A percentile compares a stretch with the other conserved stretches of the same genome.
Evolutionary conservation across 495 filamentous ascomycete species (phyloP).

Genomic region (Xylaria acuta): DNA sequence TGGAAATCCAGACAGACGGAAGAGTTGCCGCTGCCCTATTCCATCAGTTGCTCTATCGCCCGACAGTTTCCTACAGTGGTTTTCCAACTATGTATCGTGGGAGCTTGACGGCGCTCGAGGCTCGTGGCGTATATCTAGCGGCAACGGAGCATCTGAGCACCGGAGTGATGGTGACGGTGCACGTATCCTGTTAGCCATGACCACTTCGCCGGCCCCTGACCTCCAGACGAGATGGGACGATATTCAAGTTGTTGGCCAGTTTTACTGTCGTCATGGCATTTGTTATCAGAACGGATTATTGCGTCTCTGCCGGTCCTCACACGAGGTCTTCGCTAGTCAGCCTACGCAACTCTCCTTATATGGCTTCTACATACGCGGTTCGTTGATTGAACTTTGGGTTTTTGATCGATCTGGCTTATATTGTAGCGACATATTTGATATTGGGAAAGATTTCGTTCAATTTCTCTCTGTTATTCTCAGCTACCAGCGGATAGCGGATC

Average conservation of each 20-base stretch:
- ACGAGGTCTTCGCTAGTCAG: constrained; percentile 36
- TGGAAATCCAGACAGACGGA: constrained; percentile 30
- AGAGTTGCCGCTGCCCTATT: constrained; percentile 27
- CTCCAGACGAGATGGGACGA: constrained; percentile 33
- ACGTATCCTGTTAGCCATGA: constrained; percentile 33
- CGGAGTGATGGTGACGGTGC: constrained; percentile 26
- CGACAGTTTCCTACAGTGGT: constrained; percentile 34
- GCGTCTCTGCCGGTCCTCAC: constrained; percentile 35
- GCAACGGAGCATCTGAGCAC: constrained; percentile 16
- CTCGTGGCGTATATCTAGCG: constrained; percentile 34
- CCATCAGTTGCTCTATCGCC: constrained; percentile 30
- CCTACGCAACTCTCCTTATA: constrained; percentile 44
- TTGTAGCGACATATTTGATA: constrained; percentile 46
- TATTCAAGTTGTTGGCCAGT: constrained; percentile 37
- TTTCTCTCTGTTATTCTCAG: constrained; percentile 39
- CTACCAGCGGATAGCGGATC: constrained; percentile 36
- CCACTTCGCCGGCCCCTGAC: constrained; percentile 25
- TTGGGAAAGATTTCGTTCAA: constrained; percentile 42
- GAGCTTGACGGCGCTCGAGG: constrained; percentile 32
- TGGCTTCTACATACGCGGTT: constrained; percentile 46
- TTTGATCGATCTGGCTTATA: constrained; percentile 55
- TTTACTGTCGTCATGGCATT: constrained; percentile 25
- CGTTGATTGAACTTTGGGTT: constrained; percentile 47
- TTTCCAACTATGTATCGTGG: constrained; percentile 33
- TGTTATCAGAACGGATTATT: constrained; percentile 38